Conservation (phyloP, 805 yeast genomes). For the Candida qinlingensis region DNA sequence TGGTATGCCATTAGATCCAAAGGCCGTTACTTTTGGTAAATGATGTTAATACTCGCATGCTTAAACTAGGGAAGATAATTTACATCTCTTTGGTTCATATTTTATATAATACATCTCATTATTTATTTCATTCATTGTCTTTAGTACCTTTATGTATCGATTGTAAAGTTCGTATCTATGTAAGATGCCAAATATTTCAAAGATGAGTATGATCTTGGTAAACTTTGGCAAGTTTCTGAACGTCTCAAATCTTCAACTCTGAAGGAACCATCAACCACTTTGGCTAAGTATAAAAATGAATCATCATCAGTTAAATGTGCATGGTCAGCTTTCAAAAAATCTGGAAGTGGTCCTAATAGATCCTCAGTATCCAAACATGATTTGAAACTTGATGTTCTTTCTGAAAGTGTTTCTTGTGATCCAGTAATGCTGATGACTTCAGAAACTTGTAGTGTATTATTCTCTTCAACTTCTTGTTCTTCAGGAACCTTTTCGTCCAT, state of each 20-base stretch:
- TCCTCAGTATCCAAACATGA: constrained; percentile 17
- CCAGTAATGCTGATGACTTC: too few species aligned
- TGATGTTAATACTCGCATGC: not conserved
- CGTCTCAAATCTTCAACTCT: constrained; percentile 7
- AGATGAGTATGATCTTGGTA: constrained; percentile 31
- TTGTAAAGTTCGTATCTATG: constrained; percentile 24
- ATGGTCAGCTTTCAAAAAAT: not conserved
- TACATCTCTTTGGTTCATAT: too few species aligned
- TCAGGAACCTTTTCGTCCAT: not conserved
- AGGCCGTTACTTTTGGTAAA: constrained; percentile 43
- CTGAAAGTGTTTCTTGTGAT: not conserved
- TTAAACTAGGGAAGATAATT: too few species aligned
- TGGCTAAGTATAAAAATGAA: constrained; percentile 42
- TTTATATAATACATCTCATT: not conserved
- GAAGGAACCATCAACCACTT: constrained; percentile 25
- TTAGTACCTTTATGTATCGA: not conserved
- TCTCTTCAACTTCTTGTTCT: too few species aligned
- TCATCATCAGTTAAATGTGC: constrained; percentile 23
- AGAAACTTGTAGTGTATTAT: too few species aligned
- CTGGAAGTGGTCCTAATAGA: not conserved
- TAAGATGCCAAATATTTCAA: constrained; percentile 30
- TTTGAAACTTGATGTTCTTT: constrained; percentile 17
- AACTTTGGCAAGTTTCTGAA: constrained; percentile 13
- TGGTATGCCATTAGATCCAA: constrained; percentile 66
- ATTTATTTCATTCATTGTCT: not conserved